phyloP scores from a whole-genome alignment of 169 alveolate species.

The Plasmodium coatneyi region DNA sequence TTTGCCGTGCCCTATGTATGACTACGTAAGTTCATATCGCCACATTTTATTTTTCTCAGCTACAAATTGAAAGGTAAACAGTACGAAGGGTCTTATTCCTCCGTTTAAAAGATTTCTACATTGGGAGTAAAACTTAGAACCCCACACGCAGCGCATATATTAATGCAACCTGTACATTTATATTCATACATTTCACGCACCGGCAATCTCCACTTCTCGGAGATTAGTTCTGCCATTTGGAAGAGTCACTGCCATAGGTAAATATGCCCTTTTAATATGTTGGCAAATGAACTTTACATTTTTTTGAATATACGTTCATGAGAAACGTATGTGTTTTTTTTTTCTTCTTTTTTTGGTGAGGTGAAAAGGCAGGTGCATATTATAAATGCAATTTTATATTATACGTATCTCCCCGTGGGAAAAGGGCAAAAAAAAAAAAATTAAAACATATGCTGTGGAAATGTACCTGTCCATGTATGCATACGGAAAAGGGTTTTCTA shows the following conservation, averaged over 20 bases:
- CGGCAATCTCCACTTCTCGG: neutral
- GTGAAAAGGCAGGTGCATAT: neutral
- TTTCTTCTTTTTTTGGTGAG: neutral
- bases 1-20: neutral
- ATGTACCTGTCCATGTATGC: neutral
- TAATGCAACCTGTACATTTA: neutral
- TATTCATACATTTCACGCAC: neutral
- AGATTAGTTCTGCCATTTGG: neutral
- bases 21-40: neutral
- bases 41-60: neutral
- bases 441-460: neutral
- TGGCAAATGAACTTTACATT: neutral
- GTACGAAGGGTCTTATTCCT: neutral
- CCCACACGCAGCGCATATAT: neutral
- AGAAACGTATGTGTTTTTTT: neutral
- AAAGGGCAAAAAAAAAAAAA: neutral
- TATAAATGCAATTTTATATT: neutral
- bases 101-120: neutral
- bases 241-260: neutral
- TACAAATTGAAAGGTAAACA: neutral
- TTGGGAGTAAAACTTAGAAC: neutral
- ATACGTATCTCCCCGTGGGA: neutral
- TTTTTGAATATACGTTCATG: neutral
- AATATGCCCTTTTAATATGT: neutral
- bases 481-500: neutral